Conservation (phyloP, 768 basidiomycete species). For the Tylopilus subfusipes region DNA sequence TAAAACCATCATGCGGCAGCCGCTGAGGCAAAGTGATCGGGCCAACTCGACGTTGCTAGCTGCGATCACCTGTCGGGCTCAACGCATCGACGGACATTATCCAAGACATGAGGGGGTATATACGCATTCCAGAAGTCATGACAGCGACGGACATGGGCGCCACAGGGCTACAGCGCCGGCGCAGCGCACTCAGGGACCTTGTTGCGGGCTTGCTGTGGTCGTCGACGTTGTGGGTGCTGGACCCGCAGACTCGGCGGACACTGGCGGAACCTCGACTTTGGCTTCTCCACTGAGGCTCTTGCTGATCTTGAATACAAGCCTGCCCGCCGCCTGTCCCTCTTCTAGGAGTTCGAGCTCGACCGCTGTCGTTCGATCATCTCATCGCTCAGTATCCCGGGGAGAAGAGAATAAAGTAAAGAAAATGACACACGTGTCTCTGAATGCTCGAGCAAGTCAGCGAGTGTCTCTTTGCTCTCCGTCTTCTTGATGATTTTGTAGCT, state of each 20-base stretch:
- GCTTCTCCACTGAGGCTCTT: constrained; percentile 9
- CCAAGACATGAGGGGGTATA: constrained; percentile 3
- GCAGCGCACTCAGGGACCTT: not conserved
- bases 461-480: constrained; percentile 32
- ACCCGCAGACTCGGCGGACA: no score
- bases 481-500: constrained; percentile 34
- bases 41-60: not conserved
- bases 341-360: constrained; percentile 31
- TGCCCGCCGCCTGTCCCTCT: constrained; percentile 31
- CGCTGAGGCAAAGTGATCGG: not conserved
- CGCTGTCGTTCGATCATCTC: constrained; percentile 8
- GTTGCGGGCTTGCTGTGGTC: not conserved
- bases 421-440: constrained; percentile 25
- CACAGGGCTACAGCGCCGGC: not conserved
- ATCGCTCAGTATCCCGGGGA: not conserved
- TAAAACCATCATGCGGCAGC: not conserved
- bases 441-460: constrained; percentile 32
- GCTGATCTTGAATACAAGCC: constrained; percentile 26
- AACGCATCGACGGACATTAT: constrained; percentile 6
- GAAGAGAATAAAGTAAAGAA: not conserved
- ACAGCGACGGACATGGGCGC: constrained; percentile 1
- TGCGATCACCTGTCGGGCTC: not conserved
- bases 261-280: constrained; percentile 1
- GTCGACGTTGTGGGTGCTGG: not conserved
- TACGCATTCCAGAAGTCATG: not conserved